Evolutionary conservation across 805 yeast genomes (phyloP), one percentile per base, ranked within the genome.

Genomic region (Candida montana): DNA sequence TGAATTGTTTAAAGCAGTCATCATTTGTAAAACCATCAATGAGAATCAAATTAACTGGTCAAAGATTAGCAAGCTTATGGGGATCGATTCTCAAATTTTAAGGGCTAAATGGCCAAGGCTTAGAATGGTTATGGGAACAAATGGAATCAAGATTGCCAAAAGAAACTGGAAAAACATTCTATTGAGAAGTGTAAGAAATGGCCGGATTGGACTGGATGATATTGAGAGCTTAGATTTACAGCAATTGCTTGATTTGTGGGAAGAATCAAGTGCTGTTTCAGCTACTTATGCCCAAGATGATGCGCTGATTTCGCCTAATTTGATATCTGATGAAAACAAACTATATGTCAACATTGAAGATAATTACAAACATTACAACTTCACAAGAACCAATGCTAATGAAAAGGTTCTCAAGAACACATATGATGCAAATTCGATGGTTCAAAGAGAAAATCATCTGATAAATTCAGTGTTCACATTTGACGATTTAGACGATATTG

Each of bases 21-120:
- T 83, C 11, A 80, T 86, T 16, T 74, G 82, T 4, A 79, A 81
- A 47, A 74, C 89, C 13, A 70, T 83, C 31, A 68, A 61, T 15
- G 69, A 74, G 33, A 76, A 76, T 13, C 61, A 64, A 7, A 81
- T 85, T 30, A 80, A 78, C 45, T 89, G 95, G 83, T 71, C 69
- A 0, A 60, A 69, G 28, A 78, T 89, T 7, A 68, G 82, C 0
- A 54, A 53, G 0, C 57, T 76, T 6, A 73, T 84, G 35, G 68
- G 59, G 15, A 54, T 64, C 21, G 58, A 67, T 0, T 63, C 73
- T 2, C 74, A 69, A 8, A 64, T 69, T 10, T 61, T 82, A 21
- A 72, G 71, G 47, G 74, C 76, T 38, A 79, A 75, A 45, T 90
- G 96, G 96, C 77, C 83, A 2, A 67, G 75, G 16, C 69, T 84